Evolutionary conservation across 1,284 basidiomycete genomes (phyloP), one percentile per base, ranked within the genome.

Genomic region (Cryptococcus jaspeensis): DNA sequence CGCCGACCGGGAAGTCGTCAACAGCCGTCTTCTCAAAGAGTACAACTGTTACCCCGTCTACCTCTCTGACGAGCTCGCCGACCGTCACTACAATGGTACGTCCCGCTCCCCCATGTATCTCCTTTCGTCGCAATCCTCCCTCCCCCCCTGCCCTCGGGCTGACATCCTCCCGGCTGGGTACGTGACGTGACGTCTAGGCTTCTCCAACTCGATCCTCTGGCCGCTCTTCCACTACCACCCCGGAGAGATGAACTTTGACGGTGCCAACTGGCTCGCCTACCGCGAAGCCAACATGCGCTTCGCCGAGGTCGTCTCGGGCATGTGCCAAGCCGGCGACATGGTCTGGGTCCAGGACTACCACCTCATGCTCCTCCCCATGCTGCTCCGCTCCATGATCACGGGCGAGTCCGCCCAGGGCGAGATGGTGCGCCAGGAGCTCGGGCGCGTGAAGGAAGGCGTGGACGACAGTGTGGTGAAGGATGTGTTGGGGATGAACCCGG

Each of bases 261-360:
- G 97, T 79, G 90, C 89, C 71, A 91, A 98, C 78, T 99, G 95
- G 95, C 84, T 89, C 49, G 95, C 93, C 1, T 99, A 99, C 78
- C 87, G 95, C 37, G 92, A 97, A 76, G 96, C 96, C 46, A 99
- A 99, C 77, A 82, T 93, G 80, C 84, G 86, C 60, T 99, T 99
- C 72, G 95, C 96, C 1, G 89, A 97, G 73, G 88, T 83, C 18
- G 90, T 99, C 55, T 81, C 85, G 58, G 81, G 83, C 56, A 88
- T 92, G 69, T 82, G 93, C 56, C 83, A 82, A 5, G 85, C 89
- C 1, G 90, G 90, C 35, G 86, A 93, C 58, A 94, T 98, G 86
- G 92, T 99, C 47, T 99, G 95, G 95, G 96, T 99, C 0, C 93
- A 97, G 77, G 93, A 95, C 75, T 96, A 96, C 73, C 92, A 96